Evolutionary conservation across 129 eudicot genomes (phyloP).

Genomic region (Tanacetum coccineum): DNA sequence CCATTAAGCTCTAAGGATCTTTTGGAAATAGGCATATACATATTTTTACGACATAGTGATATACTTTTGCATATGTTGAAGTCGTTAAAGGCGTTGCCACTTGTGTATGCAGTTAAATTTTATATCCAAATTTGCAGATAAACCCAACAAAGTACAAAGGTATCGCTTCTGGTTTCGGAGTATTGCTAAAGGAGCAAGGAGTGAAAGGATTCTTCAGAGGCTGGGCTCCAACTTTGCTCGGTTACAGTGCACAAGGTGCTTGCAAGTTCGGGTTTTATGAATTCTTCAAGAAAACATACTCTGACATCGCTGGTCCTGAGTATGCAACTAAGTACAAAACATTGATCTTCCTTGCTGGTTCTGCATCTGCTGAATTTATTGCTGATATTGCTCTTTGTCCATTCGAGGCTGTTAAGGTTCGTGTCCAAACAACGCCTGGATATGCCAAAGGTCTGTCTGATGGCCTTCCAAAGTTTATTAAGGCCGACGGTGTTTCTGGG

Average conservation of each 20-base stretch:
- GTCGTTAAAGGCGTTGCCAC: background rate
- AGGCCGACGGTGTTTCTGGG: conserved; percentile 72
- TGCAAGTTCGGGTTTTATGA: conserved; percentile 84
- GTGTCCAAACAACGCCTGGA: conserved; percentile 81
- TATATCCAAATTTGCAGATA: conserved; percentile 34
- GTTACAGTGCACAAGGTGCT: conserved; percentile 87
- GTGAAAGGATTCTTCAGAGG: conserved; percentile 62
- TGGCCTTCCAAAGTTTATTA: conserved; percentile 70
- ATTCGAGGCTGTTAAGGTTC: conserved; percentile 78
- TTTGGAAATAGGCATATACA: background rate
- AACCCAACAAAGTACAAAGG: conserved; percentile 76
- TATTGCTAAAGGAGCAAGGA: conserved; percentile 66
- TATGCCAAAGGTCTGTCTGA: conserved; percentile 72
- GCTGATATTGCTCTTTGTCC: conserved; percentile 85
- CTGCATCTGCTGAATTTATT: conserved; percentile 80
- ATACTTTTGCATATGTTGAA: no score
- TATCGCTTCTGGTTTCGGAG: conserved; percentile 61
- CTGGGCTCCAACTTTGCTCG: conserved; percentile 72
- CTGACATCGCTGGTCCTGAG: conserved; percentile 72
- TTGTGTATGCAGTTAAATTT: background rate
- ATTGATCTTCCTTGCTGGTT: conserved; percentile 71
- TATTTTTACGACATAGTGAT: background rate
- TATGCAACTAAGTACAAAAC: conserved; percentile 78
- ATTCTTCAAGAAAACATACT: conserved; percentile 74
- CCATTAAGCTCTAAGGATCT: background rate